These are phyloP conservation scores for Neurospora sp. DNA, from an alignment of 495 filamentous ascomycete species.

Conservation along the genomic window DNA sequence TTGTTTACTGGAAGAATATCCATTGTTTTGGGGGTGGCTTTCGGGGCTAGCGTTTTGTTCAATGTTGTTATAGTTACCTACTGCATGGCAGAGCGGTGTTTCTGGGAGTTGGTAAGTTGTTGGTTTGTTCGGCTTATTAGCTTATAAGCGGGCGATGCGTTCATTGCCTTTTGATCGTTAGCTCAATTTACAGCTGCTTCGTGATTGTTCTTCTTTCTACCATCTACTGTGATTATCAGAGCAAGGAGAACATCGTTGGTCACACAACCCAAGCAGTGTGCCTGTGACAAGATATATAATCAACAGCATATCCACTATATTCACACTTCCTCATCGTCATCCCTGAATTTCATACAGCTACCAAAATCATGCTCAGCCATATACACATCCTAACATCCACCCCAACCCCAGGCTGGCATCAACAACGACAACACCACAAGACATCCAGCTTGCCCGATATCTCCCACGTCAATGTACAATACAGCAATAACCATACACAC, in stretches of 20 bases:
- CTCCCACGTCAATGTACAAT: background rate
- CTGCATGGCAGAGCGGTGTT: background rate
- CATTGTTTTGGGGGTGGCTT: background rate
- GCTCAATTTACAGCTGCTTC: background rate
- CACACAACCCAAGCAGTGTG: background rate
- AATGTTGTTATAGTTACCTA: background rate
- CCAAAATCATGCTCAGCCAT: background rate
- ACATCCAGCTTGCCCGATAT: background rate
- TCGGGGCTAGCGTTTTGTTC: background rate
- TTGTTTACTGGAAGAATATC: background rate
- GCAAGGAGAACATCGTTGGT: no score
- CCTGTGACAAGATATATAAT: background rate
- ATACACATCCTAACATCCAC: background rate
- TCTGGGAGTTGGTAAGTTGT: background rate
- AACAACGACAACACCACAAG: background rate
- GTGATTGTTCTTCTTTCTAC: no score
- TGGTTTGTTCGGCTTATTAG: background rate
- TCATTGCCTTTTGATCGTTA: background rate
- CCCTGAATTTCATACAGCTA: background rate
- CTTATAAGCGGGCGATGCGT: background rate
- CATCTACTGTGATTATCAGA: no score
- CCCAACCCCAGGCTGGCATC: background rate
- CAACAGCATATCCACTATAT: no score
- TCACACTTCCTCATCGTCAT: background rate
- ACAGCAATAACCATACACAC: background rate